Base-by-base conservation (phyloP, 1,139 yeast genomes). In the Geotrichum bryndzae region DNA sequence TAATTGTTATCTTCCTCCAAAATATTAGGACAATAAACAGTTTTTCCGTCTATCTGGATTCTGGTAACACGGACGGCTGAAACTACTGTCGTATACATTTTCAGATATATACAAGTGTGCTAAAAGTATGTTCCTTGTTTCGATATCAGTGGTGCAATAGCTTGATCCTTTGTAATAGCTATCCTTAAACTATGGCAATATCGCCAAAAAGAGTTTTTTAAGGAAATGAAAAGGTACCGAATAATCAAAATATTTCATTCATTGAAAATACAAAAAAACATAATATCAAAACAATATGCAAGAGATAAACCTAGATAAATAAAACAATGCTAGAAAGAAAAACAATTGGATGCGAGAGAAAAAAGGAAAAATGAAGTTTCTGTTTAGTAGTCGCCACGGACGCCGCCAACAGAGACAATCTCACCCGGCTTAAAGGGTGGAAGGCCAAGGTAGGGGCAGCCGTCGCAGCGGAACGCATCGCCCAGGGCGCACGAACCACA, bases 391-490 rank as follows among this genome's bases (percentile, higher is more conserved):
- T 35, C 45, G 5, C 45, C 45, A 11, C 45, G 45, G 45, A 35
- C 45, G 15, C 45, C 45, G 15, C 45, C 33, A 38, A 74, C 66
- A 59, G 68, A 67, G 22, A 77, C 77, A 1, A 75, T 87, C 76
- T 94, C 96, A 57, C 99, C 99, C 0, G 98, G 98, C 77, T 90
- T 91, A 82, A 94, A 94, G 5, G 99, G 97, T 10, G 99, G 99
- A 62, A 94, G 80, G 0, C 99, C 99, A 68, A 94, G 79, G 75
- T 86, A 94, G 53, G 99, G 99, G 77, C 99, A 94, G 2, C 98
- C 97, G 69, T 92, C 96, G 75, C 99, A 94, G 71, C 99, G 81
- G 78, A 94, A 94, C 0, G 99, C 99, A 75, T 94, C 99, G 52
- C 99, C 99, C 61, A 94, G 81, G 0, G 98, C 86, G 78, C 99